Evolutionary conservation across 148 eudicot genomes (phyloP).

Genomic region (Selenicereus undatus): DNA sequence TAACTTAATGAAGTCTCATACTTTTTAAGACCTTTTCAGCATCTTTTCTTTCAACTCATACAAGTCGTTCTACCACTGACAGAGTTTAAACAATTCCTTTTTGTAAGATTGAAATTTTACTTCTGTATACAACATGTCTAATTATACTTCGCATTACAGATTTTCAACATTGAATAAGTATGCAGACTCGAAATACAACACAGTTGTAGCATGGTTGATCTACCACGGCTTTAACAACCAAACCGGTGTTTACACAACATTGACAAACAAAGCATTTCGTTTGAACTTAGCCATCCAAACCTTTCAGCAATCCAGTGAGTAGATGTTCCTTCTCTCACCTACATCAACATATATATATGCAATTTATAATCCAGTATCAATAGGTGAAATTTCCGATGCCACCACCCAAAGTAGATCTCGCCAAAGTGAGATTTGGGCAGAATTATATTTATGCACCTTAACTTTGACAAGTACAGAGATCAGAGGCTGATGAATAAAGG

Average conservation of each 20-base stretch:
- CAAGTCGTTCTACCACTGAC: too few relatives aligned
- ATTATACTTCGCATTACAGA: not conserved
- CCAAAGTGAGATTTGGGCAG: not conserved
- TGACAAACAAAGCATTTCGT: not conserved
- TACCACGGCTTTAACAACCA: not conserved
- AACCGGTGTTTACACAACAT: not conserved
- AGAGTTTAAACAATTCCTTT: too few relatives aligned
- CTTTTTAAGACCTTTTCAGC: too few relatives aligned
- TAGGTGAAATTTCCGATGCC: not conserved
- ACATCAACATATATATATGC: constrained; percentile 9
- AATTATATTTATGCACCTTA: not conserved
- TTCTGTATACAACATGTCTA: not conserved
- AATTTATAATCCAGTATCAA: not conserved
- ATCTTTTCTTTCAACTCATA: too few relatives aligned
- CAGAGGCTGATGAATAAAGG: not conserved
- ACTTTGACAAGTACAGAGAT: not conserved
- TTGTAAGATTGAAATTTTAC: not conserved
- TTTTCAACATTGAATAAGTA: not conserved
- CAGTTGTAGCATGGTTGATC: constrained; percentile 1
- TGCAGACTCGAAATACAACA: constrained; percentile 7
- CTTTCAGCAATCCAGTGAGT: not conserved
- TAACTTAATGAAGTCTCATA: too few relatives aligned
- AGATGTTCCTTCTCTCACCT: constrained; percentile 13
- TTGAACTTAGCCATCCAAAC: not conserved
- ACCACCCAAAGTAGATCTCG: not conserved